Percentiles rank a stretch among this genome's conserved stretches.
Conservation (phyloP, 2,329 filamentous ascomycete genomes). For the Neofusicoccum sp. region DNA sequence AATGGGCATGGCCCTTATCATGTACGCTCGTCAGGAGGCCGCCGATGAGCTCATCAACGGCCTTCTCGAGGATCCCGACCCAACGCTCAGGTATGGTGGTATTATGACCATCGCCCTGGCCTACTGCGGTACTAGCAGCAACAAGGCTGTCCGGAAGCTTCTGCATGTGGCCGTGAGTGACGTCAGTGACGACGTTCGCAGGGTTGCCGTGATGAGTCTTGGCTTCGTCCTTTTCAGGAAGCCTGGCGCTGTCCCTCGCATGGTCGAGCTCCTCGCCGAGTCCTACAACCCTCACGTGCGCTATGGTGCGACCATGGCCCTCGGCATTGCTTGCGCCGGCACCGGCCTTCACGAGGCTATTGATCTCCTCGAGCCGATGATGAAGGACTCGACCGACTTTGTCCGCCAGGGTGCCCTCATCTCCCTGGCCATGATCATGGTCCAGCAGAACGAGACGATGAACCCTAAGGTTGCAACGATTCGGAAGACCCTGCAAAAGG, state of each 20-base stretch:
- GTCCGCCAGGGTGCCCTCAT: constrained; percentile 96
- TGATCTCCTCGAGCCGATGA: constrained; percentile 96
- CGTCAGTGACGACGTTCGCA: constrained; percentile 94
- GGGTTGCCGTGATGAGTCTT: constrained; percentile 94
- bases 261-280: constrained; percentile 97
- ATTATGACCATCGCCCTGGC: constrained; percentile 98
- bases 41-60: constrained; percentile 94
- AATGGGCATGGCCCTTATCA: constrained; percentile 95
- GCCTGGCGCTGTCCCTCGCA: constrained; percentile 92
- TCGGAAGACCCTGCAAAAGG: constrained; percentile 90
- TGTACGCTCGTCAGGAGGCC: constrained; percentile 93
- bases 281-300: constrained; percentile 98
- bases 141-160: constrained; percentile 95
- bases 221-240: constrained; percentile 99
- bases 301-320: constrained; percentile 96
- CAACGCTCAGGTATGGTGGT: constrained; percentile 90
- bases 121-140: constrained; percentile 95
- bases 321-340: constrained; percentile 95
- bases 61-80: constrained; percentile 88
- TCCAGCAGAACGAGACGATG: constrained; percentile 99
- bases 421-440: constrained; percentile 93
- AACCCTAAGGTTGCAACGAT: constrained; percentile 93
- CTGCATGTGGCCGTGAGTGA: constrained; percentile 96
- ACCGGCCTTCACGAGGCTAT: constrained; percentile 96
- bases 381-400: constrained; percentile 98